A percentile compares a stretch with the other conserved stretches of the same genome.
phyloP scores from a whole-genome alignment of 441 rosid genomes.

The Breynia disticha region DNA sequence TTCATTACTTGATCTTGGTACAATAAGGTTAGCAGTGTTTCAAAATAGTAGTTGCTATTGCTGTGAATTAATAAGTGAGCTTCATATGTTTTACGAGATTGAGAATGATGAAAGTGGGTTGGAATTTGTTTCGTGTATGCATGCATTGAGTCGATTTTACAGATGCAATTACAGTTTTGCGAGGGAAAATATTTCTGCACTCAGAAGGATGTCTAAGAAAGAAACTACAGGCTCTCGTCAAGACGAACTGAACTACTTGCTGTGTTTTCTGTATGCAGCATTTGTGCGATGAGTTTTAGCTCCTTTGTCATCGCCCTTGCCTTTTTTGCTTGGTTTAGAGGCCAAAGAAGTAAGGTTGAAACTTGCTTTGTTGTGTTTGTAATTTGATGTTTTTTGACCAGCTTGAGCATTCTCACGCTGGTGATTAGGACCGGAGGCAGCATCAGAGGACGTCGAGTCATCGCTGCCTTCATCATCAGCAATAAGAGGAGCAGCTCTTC shows the following conservation, averaged over 20 bases:
- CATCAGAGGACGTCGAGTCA: conserved; percentile 86
- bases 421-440: conserved; percentile 59
- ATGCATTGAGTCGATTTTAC: not conserved
- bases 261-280: conserved; percentile 9
- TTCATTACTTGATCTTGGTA: too few species aligned
- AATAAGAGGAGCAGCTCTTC: conserved; percentile 9
- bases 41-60: too few species aligned
- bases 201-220: conserved; percentile 9
- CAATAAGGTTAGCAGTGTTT: too few species aligned
- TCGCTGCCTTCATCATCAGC: conserved; percentile 48
- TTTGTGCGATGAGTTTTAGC: too few species aligned
- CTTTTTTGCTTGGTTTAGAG: too few species aligned
- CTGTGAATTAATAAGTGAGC: too few species aligned
- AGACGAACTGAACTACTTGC: conserved; percentile 21
- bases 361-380: conserved; percentile 18
- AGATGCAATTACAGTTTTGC: not conserved
- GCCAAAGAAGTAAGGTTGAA: conserved; percentile 10
- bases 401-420: conserved; percentile 13
- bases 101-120: not conserved
- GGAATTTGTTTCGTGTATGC: conserved; percentile 3
- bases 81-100: too few species aligned
- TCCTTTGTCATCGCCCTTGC: too few species aligned
- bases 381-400: conserved; percentile 2
- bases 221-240: conserved; percentile 7
- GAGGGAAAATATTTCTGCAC: conserved; percentile 1